Base-by-base conservation (phyloP, 2,329 filamentous ascomycete genomes). In the Fonsecaea nubica region DNA sequence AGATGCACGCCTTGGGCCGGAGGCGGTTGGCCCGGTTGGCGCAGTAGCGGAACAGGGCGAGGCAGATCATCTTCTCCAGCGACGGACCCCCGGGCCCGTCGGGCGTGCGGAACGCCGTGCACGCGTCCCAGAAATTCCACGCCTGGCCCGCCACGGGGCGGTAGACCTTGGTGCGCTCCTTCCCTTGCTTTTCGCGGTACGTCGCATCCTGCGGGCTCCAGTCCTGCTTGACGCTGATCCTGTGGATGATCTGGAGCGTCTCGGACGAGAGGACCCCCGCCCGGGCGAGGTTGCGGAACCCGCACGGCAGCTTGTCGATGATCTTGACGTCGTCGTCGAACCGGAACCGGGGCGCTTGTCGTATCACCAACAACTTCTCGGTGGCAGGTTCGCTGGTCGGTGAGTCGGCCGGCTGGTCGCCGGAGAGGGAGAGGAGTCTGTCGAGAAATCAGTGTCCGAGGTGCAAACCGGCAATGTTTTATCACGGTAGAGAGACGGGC, bases 51-150 rank as follows among this genome's bases (percentile, higher is more conserved):
- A 58, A 58, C 15, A 58, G 15, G 9, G 56, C 56, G 2, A 58
- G 56, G 15, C 56, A 58, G 36, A 58, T 42, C 38, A 58, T n/a
- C 13, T 58, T 42, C 38, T 58, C 56, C 36, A 58, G 56, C 1
- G 38, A 58, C 2, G 25, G 56, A 4, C 56, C 56, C 9, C 7
- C 21, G 1, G 56, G 56, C 2, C 56, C 38, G 18, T 58, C 56
- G 1, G 56, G 36, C 25, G 5, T 33, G 15, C 56, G 12, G 42
- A 58, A 48, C n/a, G 56, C 56, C 10, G 40, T 48, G n/a, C 56
- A 58, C 25, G 56, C 56, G 30, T 58, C 56, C 56, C 56, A 48
- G 38, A 48, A 58, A 5, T 58, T 58, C 56, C 56, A 48, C 7
- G 38, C 56, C 12, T 58, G 56, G 15, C 56, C 40, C 21, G 36